Evolutionary conservation across 352 stramenopile genomes (phyloP).

Genomic region (Globisporangium yorkense): DNA sequence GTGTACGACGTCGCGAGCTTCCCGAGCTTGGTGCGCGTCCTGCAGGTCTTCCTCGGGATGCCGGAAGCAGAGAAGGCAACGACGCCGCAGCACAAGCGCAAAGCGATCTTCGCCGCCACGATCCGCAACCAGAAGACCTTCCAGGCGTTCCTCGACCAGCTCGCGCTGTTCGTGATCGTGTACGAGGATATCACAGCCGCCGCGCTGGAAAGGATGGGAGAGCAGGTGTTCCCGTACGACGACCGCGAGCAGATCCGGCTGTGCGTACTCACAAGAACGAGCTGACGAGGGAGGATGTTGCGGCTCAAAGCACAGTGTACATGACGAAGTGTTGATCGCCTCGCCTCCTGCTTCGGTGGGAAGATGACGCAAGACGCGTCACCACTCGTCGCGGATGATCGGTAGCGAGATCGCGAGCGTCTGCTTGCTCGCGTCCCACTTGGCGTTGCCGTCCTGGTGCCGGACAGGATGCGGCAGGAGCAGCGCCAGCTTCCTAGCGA

Average conservation of each 20-base stretch:
- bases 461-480: constrained; percentile 70
- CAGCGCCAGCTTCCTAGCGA: constrained; percentile 51
- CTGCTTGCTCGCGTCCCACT: constrained; percentile 54
- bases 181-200: constrained; percentile 60
- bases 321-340: not conserved
- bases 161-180: constrained; percentile 41
- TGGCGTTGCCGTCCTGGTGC: constrained; percentile 61
- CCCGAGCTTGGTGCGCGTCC: constrained; percentile 46
- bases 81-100: constrained; percentile 10
- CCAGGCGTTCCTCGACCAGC: constrained; percentile 59
- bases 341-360: not conserved
- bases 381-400: constrained; percentile 76
- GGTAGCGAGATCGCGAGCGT: constrained; percentile 58
- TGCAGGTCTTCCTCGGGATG: constrained; percentile 43
- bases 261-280: constrained; percentile 20
- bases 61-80: constrained; percentile 1
- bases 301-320: not conserved
- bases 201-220: constrained; percentile 33
- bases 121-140: constrained; percentile 77
- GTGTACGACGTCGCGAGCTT: constrained; percentile 68
- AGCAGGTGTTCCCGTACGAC: constrained; percentile 44
- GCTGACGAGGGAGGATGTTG: not conserved
- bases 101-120: constrained; percentile 72
- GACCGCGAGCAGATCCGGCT: constrained; percentile 69
- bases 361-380: not conserved